Percentiles rank a stretch among this genome's conserved stretches.
Conservation (phyloP, 2,329 filamentous ascomycete genomes). For the Huntiella moniliformis region DNA sequence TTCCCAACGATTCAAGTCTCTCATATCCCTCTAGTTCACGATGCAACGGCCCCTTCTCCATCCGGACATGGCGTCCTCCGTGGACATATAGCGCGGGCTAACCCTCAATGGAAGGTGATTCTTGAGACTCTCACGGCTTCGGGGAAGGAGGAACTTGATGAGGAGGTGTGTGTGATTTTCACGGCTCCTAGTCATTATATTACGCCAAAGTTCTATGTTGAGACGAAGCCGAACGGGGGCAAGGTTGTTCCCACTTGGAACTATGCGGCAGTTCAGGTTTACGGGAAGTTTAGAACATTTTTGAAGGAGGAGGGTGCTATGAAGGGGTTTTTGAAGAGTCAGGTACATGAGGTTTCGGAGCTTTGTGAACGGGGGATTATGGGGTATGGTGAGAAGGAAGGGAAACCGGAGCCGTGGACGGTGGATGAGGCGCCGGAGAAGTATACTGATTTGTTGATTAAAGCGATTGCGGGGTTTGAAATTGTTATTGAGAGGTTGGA, state of each 20-base stretch:
- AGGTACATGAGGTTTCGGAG: conserved; percentile 33
- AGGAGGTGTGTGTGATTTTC: conserved; percentile 46
- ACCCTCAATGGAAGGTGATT: conserved; percentile 44
- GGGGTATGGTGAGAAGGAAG: conserved; percentile 27
- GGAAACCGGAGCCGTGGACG: conserved; percentile 28
- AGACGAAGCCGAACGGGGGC: conserved; percentile 43
- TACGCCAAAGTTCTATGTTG: conserved; percentile 47
- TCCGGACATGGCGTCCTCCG: conserved; percentile 29
- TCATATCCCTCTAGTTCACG: conserved; percentile 42
- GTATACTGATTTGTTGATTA: conserved; percentile 39
- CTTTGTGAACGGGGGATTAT: conserved; percentile 36
- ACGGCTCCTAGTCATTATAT: conserved; percentile 43
- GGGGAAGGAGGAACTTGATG: conserved; percentile 18
- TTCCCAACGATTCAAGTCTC: conserved; percentile 36
- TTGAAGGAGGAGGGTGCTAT: conserved; percentile 29
- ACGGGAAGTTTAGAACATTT: conserved; percentile 36
- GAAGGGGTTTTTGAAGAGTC: conserved; percentile 27
- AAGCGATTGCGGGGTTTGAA: conserved; percentile 41
- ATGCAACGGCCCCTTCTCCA: conserved; percentile 25
- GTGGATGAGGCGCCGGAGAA: conserved; percentile 35
- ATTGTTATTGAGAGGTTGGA: conserved; percentile 34
- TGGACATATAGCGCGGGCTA: conserved; percentile 42
- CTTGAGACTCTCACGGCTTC: conserved; percentile 24
- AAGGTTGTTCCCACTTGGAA: conserved; percentile 58
- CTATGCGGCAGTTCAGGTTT: conserved; percentile 45